Evolutionary conservation across 2,329 filamentous ascomycete genomes (phyloP), one percentile per base, ranked within the genome.

Genomic region (Lithohypha guttulata): DNA sequence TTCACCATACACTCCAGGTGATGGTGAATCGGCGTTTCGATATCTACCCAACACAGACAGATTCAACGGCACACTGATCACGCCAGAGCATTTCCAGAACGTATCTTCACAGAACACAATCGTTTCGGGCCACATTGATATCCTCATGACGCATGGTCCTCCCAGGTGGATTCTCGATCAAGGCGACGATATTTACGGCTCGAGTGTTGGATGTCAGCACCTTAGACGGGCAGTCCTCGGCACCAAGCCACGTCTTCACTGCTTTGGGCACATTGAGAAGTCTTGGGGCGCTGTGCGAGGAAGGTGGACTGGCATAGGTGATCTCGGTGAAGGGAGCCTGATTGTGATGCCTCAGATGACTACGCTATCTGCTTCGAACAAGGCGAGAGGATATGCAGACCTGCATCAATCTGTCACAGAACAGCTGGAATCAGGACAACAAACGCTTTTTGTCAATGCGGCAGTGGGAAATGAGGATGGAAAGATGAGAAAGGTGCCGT

Each of bases 371-470:
- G n/a, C n/a, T 18, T 32, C 29, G 13, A 32, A 18, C 29, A 32
- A 19, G 15, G 20, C 18, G 6, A 15, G 15, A 6, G 29, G 29
- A 6, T 32, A 32, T 18, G 29, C 29, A 6, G 6, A 14, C 7
- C n/a, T 32, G 29, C 18, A 18, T 18, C 15, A 14, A 8, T 4
- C 15, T 9, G 20, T 32, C 14, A 18, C 18, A 10, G 29, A 32
- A n/a, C 5, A 18, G 6, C 6, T 73, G 41, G 47, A 50, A 29
- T 56, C 59, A 34, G 70, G 71, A 0, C 54, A 63, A 40, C 68
- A 75, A 53, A 75, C 71, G 2, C 42, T 75, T 25, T 68, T 76
- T 55, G 61, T 76, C 8, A 77, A 77, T 57, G 71, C 71, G 2
- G 69, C 69, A 48, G 68, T 77, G 34, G 29, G 13, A 8, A 32